Evolutionary conservation across 2,329 filamentous ascomycete genomes (phyloP).

Genomic region (Calonectria pseudoreteaudii): DNA sequence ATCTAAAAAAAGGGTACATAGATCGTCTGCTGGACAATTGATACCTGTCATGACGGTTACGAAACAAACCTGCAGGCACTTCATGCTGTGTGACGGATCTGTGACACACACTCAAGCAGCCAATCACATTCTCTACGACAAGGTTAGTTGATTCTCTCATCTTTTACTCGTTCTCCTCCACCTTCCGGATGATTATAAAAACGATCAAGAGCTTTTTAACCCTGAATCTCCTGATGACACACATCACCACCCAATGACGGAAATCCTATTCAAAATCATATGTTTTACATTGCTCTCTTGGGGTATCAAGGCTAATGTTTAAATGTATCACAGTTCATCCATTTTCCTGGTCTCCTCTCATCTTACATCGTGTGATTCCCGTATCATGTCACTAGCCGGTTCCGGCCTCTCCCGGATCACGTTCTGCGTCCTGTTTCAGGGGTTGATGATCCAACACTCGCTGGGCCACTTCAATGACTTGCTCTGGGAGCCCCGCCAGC

Average conservation of each 20-base stretch:
- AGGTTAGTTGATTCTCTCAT: slow-evolving; percentile 57
- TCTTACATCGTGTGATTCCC: slow-evolving; percentile 30
- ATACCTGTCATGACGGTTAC: slow-evolving; percentile 48
- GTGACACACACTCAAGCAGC: slow-evolving; percentile 29
- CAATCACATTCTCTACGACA: slow-evolving; percentile 33
- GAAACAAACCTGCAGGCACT: slow-evolving; percentile 40
- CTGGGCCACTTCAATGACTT: slow-evolving; percentile 76
- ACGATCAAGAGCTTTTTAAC: slow-evolving; percentile 75
- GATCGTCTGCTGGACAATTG: slow-evolving; percentile 60
- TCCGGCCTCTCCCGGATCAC: slow-evolving; percentile 16
- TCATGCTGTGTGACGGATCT: slow-evolving; percentile 37
- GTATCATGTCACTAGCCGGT: slow-evolving; percentile 26
- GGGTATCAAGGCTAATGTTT: slow-evolving; percentile 55
- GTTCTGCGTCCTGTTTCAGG: background rate
- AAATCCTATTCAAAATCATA: slow-evolving; percentile 28
- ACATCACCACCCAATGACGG: slow-evolving; percentile 71
- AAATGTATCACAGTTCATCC: slow-evolving; percentile 31
- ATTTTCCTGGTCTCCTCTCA: slow-evolving; percentile 20
- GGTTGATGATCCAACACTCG: slow-evolving; percentile 59
- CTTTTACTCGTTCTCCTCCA: slow-evolving; percentile 23
- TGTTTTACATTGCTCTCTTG: slow-evolving; percentile 38
- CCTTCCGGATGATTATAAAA: slow-evolving; percentile 67
- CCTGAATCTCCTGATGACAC: slow-evolving; percentile 70
- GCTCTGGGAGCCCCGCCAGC: slow-evolving; percentile 83
- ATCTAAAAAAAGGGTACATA: slow-evolving; percentile 59